A percentile compares a stretch with the other conserved stretches of the same genome.
Evolutionary conservation across 1,139 yeast genomes (phyloP).

Genomic region (Nakaseomyces nivariensis): DNA sequence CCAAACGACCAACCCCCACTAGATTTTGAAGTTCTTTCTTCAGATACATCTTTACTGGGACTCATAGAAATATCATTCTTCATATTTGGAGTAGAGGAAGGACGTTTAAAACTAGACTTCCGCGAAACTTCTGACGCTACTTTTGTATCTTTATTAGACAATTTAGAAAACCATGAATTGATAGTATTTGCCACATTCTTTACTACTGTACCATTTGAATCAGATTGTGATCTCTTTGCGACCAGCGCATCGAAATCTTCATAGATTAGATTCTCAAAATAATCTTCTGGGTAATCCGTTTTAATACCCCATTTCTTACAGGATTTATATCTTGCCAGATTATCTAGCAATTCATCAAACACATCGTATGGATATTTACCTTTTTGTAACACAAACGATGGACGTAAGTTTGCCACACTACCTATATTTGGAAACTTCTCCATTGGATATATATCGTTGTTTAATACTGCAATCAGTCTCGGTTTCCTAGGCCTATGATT

Average conservation of each 20-base stretch:
- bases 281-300: not conserved
- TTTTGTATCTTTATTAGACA: slow-evolving; percentile 1
- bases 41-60: not conserved
- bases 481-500: slow-evolving; percentile 5
- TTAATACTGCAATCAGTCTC: slow-evolving; percentile 3
- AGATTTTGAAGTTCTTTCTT: not conserved
- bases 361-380: slow-evolving; percentile 25
- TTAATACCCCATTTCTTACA: slow-evolving; percentile 1
- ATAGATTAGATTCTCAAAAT: not conserved
- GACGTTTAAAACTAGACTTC: not conserved
- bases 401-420: slow-evolving; percentile 15
- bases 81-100: not conserved
- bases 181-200: slow-evolving; percentile 6
- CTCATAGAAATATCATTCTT: not conserved
- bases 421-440: slow-evolving; percentile 13
- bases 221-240: not conserved
- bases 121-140: not conserved
- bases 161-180: slow-evolving; percentile 11
- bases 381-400: slow-evolving; percentile 13
- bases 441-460: slow-evolving; percentile 1
- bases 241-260: slow-evolving; percentile 1
- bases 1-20: slow-evolving; percentile 1
- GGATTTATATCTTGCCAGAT: not conserved
- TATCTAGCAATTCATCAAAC: slow-evolving; percentile 16
- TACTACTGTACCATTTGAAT: not conserved